These are phyloP conservation scores for Mycosphaerella arachidis DNA, from an alignment of 2,329 filamentous ascomycete species.

Conservation along the genomic window DNA sequence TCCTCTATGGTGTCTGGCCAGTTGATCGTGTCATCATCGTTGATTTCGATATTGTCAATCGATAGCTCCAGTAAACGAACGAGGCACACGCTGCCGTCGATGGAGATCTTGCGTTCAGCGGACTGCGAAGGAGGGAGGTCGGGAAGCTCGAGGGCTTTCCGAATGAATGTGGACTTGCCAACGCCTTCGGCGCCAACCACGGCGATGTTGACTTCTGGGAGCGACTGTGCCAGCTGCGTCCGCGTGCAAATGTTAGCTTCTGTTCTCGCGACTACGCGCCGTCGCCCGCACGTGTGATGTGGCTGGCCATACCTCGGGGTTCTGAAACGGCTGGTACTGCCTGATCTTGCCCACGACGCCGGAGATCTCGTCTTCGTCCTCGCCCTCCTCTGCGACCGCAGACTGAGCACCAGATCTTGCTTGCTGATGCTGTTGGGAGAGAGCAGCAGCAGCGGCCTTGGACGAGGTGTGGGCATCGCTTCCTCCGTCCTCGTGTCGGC, in stretches of 20 bases:
- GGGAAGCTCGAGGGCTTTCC: constrained; percentile 52
- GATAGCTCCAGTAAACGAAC: constrained; percentile 56
- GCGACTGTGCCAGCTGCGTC: constrained; percentile 26
- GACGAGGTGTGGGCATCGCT: background rate
- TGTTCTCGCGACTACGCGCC: background rate
- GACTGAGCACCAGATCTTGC: constrained; percentile 6
- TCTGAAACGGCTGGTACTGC: constrained; percentile 27
- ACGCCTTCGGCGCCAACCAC: constrained; percentile 52
- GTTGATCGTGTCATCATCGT: constrained; percentile 50
- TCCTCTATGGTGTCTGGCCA: constrained; percentile 58
- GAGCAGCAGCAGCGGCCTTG: background rate
- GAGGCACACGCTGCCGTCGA: constrained; percentile 52
- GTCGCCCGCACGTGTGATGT: constrained; percentile 1
- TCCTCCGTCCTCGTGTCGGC: background rate
- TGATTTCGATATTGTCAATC: constrained; percentile 49
- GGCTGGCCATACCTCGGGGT: constrained; percentile 25
- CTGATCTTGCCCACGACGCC: constrained; percentile 28
- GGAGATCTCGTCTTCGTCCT: constrained; percentile 32
- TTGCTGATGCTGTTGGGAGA: constrained; percentile 4
- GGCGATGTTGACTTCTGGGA: constrained; percentile 56
- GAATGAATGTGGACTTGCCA: constrained; percentile 58
- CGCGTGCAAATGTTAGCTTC: constrained; percentile 2
- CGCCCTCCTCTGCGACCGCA: constrained; percentile 17
- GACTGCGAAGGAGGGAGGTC: constrained; percentile 39
- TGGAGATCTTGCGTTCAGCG: constrained; percentile 50